Conservation (phyloP, 2,329 filamentous ascomycete genomes). For the Penicillium sp. region DNA sequence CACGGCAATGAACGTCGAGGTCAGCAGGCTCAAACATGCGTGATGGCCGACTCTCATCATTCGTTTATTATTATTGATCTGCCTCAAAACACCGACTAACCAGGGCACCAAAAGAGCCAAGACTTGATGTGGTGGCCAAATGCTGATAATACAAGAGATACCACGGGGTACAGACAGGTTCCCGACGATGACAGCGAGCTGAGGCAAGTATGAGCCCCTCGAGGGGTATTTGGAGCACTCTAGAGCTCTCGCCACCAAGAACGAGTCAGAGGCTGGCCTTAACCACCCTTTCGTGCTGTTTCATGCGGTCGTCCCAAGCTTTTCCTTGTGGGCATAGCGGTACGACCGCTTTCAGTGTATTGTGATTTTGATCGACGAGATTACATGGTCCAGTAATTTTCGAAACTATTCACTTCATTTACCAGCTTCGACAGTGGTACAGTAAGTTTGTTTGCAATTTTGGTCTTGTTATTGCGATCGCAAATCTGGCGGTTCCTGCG, state of each 20-base stretch:
- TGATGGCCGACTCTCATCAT: background rate
- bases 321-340: background rate
- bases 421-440: background rate
- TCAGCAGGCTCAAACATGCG: background rate
- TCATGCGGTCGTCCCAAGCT: background rate
- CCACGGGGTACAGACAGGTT: background rate
- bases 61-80: background rate
- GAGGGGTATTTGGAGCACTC: background rate
- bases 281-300: background rate
- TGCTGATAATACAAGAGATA: background rate
- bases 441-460: background rate
- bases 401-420: background rate
- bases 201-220: background rate
- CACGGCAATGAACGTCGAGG: background rate
- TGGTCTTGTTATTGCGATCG: background rate
- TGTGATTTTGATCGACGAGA: background rate
- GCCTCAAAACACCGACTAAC: background rate
- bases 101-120: background rate
- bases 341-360: background rate
- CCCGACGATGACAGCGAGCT: background rate
- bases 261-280: background rate
- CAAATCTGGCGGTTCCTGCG: background rate
- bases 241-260: background rate
- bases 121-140: background rate
- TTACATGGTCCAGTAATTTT: background rate